phyloP scores from a whole-genome alignment of 1,284 basidiomycete genomes.

The Sanghuangporus sanghuang region DNA sequence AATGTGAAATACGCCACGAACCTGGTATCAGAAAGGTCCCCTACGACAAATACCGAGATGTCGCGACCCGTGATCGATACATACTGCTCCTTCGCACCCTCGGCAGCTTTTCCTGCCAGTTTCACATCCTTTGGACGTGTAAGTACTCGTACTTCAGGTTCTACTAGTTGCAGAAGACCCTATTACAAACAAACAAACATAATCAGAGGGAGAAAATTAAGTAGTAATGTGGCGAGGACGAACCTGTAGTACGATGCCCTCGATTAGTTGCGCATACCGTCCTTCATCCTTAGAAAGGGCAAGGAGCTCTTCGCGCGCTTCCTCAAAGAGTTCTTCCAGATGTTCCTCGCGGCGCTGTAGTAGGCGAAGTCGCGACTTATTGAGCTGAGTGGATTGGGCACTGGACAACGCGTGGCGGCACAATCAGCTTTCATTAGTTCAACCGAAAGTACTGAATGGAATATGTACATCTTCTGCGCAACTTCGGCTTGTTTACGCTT shows the following conservation, averaged over 20 bases:
- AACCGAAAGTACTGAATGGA: background rate
- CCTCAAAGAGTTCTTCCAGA: slow-evolving; percentile 83
- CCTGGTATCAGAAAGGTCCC: slow-evolving; percentile 68
- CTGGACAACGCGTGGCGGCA: slow-evolving; percentile 37
- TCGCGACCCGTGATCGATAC: slow-evolving; percentile 72
- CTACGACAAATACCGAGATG: slow-evolving; percentile 59
- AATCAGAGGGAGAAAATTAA: slow-evolving; percentile 26
- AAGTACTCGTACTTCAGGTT: slow-evolving; percentile 58
- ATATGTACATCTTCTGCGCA: slow-evolving; percentile 87
- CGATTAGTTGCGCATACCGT: slow-evolving; percentile 74
- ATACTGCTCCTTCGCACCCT: slow-evolving; percentile 60
- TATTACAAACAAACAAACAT: slow-evolving; percentile 34
- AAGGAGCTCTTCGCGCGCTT: slow-evolving; percentile 61
- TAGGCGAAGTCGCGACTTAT: slow-evolving; percentile 90
- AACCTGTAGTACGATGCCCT: slow-evolving; percentile 80
- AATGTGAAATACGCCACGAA: slow-evolving; percentile 29
- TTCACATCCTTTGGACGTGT: slow-evolving; percentile 60
- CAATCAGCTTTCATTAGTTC: background rate
- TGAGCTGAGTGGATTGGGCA: slow-evolving; percentile 92
- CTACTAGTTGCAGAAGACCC: slow-evolving; percentile 59
- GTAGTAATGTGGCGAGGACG: slow-evolving; percentile 18
- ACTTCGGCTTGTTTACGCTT: slow-evolving; percentile 90
- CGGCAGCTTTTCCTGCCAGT: slow-evolving; percentile 53
- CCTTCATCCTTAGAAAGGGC: slow-evolving; percentile 65
- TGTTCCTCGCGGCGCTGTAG: slow-evolving; percentile 92